phyloP scores from a whole-genome alignment of 2,329 filamentous ascomycete genomes.

The Parascedosporium putredinis region DNA sequence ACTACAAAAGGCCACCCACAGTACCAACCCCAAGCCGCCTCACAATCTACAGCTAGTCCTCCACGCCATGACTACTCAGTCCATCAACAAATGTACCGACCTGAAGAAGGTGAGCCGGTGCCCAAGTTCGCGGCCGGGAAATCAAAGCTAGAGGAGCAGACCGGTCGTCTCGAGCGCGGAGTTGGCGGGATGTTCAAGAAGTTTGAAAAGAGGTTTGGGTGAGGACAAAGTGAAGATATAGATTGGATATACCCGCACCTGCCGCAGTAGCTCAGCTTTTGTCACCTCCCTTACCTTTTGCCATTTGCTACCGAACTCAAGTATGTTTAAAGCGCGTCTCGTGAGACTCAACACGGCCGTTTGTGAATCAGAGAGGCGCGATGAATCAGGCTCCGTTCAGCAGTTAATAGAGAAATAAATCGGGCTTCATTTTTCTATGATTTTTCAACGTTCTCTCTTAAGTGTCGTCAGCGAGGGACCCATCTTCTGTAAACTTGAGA shows the following conservation, averaged over 20 bases:
- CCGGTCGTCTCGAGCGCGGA: conserved; percentile 57
- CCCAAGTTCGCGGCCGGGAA: conserved; percentile 33
- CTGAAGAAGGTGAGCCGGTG: conserved; percentile 49
- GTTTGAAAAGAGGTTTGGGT: conserved; percentile 65
- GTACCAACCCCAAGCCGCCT: conserved; percentile 30
- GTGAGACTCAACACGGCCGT: too few species aligned
- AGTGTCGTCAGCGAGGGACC: too few species aligned
- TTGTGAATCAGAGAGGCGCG: too few species aligned
- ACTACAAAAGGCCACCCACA: conserved; percentile 49
- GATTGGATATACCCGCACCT: neutral
- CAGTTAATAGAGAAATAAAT: too few species aligned
- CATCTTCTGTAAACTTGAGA: too few species aligned
- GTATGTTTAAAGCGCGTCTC: too few species aligned
- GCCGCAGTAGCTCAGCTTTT: too few species aligned
- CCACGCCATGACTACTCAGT: conserved; percentile 39
- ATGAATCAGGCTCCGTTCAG: too few species aligned
- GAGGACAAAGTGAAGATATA: neutral
- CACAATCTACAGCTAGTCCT: conserved; percentile 17
- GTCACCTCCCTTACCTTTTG: too few species aligned
- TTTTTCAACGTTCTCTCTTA: too few species aligned
- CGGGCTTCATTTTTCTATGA: too few species aligned
- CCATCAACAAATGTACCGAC: conserved; percentile 61
- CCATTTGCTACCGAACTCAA: too few species aligned
- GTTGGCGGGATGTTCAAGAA: conserved; percentile 65
- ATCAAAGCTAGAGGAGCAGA: conserved; percentile 52